A percentile compares a stretch with the other conserved stretches of the same genome.
Evolutionary conservation across 306 rosid genomes (phyloP).

Genomic region (Hippophae tibetana): DNA sequence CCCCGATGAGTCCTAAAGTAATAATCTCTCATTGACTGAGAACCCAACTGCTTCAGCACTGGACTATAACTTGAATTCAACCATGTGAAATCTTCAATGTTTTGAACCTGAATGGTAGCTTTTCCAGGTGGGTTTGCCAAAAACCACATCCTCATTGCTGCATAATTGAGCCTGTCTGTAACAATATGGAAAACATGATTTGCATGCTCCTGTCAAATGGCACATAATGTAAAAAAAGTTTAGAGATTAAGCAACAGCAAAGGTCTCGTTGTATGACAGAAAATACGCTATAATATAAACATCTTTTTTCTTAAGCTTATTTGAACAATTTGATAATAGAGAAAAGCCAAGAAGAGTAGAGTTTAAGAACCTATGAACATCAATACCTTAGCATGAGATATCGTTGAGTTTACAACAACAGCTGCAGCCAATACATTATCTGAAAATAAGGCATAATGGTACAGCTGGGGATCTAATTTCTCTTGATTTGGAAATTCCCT

Average conservation of each 20-base stretch:
- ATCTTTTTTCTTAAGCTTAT: background rate
- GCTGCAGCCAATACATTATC: slow-evolving; percentile 90
- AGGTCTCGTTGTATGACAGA: background rate
- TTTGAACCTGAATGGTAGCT: slow-evolving; percentile 80
- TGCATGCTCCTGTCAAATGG: slow-evolving; percentile 56
- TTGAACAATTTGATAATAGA: background rate
- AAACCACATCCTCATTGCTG: slow-evolving; percentile 99
- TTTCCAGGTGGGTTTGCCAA: slow-evolving; percentile 71
- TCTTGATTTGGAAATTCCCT: slow-evolving; percentile 68
- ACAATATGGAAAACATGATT: slow-evolving; percentile 88
- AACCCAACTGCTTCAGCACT: slow-evolving; percentile 83
- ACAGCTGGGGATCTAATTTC: slow-evolving; percentile 60
- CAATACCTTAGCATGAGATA: slow-evolving; percentile 61
- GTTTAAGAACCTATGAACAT: background rate
- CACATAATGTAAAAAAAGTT: slow-evolving; percentile 8
- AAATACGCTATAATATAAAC: background rate
- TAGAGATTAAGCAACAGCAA: slow-evolving; percentile 16
- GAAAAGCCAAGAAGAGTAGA: slow-evolving; percentile 3
- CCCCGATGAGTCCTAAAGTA: slow-evolving; percentile 83
- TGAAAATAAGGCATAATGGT: slow-evolving; percentile 87
- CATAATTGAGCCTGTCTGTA: slow-evolving; percentile 85
- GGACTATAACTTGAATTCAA: slow-evolving; percentile 95
- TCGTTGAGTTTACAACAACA: slow-evolving; percentile 85
- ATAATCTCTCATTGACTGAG: slow-evolving; percentile 80
- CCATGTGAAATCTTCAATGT: slow-evolving; percentile 92